A percentile compares a stretch with the other conserved stretches of the same genome.
Conservation (phyloP, 257 asterid genomes). For the Scutellaria minor region DNA sequence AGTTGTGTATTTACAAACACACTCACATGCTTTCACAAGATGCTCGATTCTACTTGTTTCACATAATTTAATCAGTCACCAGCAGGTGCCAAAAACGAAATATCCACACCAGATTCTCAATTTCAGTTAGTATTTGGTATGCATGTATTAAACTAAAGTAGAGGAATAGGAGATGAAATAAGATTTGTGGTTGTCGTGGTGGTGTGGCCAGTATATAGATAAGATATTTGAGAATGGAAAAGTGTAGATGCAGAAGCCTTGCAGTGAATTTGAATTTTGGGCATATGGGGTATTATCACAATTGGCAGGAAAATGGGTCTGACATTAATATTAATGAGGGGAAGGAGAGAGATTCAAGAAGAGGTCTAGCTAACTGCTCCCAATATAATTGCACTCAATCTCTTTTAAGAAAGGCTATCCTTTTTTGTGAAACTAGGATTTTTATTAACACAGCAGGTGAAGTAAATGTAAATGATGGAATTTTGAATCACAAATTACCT, state of each 20-base stretch:
- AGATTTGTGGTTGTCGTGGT: no score
- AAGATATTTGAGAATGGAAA: not conserved
- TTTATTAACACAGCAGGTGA: conserved; percentile 7
- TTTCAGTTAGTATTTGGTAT: no score
- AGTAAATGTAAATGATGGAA: not conserved
- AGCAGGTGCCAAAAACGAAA: not conserved
- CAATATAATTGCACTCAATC: conserved; percentile 21
- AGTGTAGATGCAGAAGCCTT: conserved; percentile 14
- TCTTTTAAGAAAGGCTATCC: conserved; percentile 5
- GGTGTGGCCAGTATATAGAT: no score
- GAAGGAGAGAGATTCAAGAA: conserved; percentile 34
- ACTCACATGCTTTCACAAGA: conserved; percentile 3
- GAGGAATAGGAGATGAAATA: not conserved
- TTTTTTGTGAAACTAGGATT: conserved; percentile 22
- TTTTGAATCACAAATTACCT: conserved; percentile 6
- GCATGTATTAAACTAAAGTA: no score
- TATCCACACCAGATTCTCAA: no score
- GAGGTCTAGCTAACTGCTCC: conserved; percentile 29
- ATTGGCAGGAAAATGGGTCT: conserved; percentile 31
- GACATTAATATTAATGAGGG: conserved; percentile 32
- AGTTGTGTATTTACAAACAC: not conserved
- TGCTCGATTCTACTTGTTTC: not conserved
- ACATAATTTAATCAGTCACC: not conserved
- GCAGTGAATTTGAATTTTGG: conserved; percentile 33
- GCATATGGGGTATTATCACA: conserved; percentile 33